A percentile compares a stretch with the other conserved stretches of the same genome.
These are phyloP conservation scores for Arthrocladium fulminans DNA, from an alignment of 2,329 filamentous ascomycete species.

Conservation along the genomic window DNA sequence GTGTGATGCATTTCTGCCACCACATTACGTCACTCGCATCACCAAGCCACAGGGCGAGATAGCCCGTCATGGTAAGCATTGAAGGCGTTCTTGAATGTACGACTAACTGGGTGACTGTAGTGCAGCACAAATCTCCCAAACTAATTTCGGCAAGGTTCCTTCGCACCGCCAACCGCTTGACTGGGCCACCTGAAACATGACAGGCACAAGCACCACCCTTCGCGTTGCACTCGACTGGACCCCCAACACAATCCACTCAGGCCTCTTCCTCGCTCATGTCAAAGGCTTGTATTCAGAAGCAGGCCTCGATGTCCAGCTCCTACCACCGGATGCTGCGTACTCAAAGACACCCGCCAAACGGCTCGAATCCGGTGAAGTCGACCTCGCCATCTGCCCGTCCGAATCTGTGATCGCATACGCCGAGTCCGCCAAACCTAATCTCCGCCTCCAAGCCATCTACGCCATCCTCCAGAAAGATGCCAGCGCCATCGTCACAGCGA, in stretches of 20 bases:
- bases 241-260: neutral
- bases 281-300: neutral
- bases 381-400: neutral
- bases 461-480: neutral
- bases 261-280: neutral
- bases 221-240: conserved; percentile 2
- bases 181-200: neutral
- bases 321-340: neutral
- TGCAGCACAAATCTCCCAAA: no score
- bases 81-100: no score
- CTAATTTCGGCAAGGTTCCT: neutral
- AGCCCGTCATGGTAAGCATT: no score
- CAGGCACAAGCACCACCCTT: neutral
- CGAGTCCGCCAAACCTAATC: neutral
- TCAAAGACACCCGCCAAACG: neutral
- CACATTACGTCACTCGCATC: no score
- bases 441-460: neutral
- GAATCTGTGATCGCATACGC: neutral
- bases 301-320: neutral
- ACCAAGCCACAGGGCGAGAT: no score
- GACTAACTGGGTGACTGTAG: no score
- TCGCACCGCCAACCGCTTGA: neutral
- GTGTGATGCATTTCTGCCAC: no score
- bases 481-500: neutral
- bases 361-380: neutral